phyloP scores from a whole-genome alignment of 2,329 filamentous ascomycete species.

The Diaporthe longicolla region DNA sequence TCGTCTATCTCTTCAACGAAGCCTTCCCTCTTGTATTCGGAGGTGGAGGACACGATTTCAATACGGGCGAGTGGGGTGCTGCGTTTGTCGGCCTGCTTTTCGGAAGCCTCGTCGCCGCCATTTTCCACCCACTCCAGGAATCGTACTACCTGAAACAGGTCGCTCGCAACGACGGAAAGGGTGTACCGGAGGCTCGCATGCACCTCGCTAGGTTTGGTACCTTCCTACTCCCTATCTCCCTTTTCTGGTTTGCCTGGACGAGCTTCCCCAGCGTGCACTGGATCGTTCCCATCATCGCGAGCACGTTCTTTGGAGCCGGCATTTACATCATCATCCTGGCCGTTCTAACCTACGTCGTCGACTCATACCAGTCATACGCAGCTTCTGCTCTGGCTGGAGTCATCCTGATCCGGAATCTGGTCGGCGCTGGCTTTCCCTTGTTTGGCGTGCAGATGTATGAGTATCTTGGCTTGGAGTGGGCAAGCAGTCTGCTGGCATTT shows the following conservation, averaged over 20 bases:
- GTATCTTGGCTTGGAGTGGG: slow-evolving; percentile 61
- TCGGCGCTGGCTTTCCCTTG: slow-evolving; percentile 71
- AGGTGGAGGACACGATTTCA: slow-evolving; percentile 30
- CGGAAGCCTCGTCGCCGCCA: slow-evolving; percentile 20
- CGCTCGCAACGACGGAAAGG: slow-evolving; percentile 34
- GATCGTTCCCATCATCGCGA: slow-evolving; percentile 70
- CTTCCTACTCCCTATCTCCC: slow-evolving; percentile 74
- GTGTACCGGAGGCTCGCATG: slow-evolving; percentile 38
- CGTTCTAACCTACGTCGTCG: slow-evolving; percentile 38
- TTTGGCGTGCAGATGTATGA: slow-evolving; percentile 71
- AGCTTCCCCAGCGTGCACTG: slow-evolving; percentile 72
- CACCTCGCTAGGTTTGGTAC: slow-evolving; percentile 24
- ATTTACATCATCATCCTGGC: slow-evolving; percentile 40
- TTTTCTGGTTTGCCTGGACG: slow-evolving; percentile 81
- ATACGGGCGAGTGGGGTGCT: slow-evolving; percentile 29
- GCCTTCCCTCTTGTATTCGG: slow-evolving; percentile 34
- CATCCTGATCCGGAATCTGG: slow-evolving; percentile 66
- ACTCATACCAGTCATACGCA: slow-evolving; percentile 29
- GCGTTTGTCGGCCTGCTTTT: slow-evolving; percentile 32
- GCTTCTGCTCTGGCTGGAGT: slow-evolving; percentile 34
- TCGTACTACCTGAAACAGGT: slow-evolving; percentile 33
- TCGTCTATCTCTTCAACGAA: slow-evolving; percentile 39
- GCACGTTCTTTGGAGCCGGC: slow-evolving; percentile 60
- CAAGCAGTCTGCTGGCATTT: slow-evolving; percentile 63
- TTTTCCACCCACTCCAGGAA: slow-evolving; percentile 34